phyloP scores from a whole-genome alignment of 2,329 filamentous ascomycete species.

The Hypomyces rosellus region DNA sequence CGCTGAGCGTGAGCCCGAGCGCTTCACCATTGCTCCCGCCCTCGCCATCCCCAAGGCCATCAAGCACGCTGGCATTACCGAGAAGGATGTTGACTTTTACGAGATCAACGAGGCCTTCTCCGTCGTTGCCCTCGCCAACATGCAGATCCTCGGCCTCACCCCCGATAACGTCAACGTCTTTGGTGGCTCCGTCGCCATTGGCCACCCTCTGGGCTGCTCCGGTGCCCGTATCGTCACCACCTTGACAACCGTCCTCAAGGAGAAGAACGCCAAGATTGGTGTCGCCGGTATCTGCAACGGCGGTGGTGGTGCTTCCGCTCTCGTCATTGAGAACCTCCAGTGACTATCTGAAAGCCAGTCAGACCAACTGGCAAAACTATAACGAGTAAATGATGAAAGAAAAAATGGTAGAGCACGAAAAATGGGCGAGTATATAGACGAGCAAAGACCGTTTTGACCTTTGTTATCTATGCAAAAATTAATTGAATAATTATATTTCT shows the following conservation, averaged over 20 bases:
- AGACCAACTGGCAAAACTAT: not conserved
- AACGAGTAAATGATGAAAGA: too few species aligned
- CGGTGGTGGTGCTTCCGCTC: conserved; percentile 86
- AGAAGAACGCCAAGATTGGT: conserved; percentile 91
- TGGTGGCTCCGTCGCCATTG: conserved; percentile 90
- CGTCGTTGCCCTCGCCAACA: conserved; percentile 91
- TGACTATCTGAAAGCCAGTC: conserved; percentile 26
- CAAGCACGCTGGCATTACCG: conserved; percentile 80
- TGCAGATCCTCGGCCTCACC: conserved; percentile 77
- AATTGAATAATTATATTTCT: too few species aligned
- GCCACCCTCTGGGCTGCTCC: conserved; percentile 88
- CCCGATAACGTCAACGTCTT: conserved; percentile 91
- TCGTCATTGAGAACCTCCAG: conserved; percentile 76
- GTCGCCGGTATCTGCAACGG: conserved; percentile 97
- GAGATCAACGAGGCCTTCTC: conserved; percentile 99
- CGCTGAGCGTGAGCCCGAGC: conserved; percentile 81
- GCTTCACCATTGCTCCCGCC: conserved; percentile 91
- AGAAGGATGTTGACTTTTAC: conserved; percentile 79
- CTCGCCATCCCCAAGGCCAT: conserved; percentile 96
- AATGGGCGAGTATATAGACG: too few species aligned
- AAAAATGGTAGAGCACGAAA: too few species aligned
- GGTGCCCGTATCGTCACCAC: conserved; percentile 92
- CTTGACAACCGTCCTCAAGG: conserved; percentile 76
- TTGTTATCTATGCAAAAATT: too few species aligned
- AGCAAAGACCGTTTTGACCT: too few species aligned